Evolutionary conservation across 2,329 filamentous ascomycete genomes (phyloP).

Genomic region (Botrytis fragariae): DNA sequence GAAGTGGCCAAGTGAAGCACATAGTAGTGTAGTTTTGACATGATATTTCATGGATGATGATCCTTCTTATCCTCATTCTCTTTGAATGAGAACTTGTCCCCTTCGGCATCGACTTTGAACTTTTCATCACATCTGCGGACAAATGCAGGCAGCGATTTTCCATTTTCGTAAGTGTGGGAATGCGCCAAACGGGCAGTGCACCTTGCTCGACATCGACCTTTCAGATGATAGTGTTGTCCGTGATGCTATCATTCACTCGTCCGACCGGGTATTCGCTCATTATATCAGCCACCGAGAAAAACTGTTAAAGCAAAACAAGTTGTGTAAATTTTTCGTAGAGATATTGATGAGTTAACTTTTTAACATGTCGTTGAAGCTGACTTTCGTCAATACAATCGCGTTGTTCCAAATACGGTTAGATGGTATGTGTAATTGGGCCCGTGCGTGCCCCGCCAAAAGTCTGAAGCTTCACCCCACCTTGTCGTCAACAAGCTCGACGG

Average conservation of each 20-base stretch:
- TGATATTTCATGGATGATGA: not conserved
- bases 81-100: not conserved
- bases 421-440: not conserved
- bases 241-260: conserved; percentile 6
- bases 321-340: conserved; percentile 25
- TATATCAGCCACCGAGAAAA: conserved; percentile 4
- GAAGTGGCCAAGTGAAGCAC: not conserved
- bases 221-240: not conserved
- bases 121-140: not conserved
- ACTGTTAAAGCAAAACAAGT: not conserved
- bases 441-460: conserved; percentile 10
- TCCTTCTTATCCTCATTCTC: not conserved
- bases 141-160: not conserved
- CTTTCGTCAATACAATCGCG: conserved; percentile 6
- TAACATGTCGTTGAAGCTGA: conserved; percentile 36
- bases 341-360: conserved; percentile 23
- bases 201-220: not conserved
- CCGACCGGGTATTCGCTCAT: conserved; percentile 33
- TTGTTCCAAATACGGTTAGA: conserved; percentile 16
- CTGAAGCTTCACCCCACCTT: conserved; percentile 16
- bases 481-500: not conserved
- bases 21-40: not conserved
- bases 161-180: conserved; percentile 1
- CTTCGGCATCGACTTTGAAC: not conserved
- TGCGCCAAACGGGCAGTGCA: not conserved